These are phyloP conservation scores for Pestalotiopsis sp. DNA, from an alignment of 2,329 filamentous ascomycete genomes.

Conservation along the genomic window DNA sequence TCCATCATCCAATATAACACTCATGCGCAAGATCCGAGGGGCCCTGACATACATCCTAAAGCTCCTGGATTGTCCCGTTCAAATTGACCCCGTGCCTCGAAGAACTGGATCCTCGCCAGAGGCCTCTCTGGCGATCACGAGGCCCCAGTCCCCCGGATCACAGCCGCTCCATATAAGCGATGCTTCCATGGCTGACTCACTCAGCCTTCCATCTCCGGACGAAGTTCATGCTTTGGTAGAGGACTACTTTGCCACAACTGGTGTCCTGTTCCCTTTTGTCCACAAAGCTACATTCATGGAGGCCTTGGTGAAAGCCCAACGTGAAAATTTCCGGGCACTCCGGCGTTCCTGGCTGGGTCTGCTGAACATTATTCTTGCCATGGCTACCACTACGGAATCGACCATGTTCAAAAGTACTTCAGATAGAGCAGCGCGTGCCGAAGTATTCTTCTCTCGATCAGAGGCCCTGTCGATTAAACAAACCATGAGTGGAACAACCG, in stretches of 20 bases:
- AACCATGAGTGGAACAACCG: conserved; percentile 40
- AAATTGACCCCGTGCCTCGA: no score
- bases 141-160: conserved; percentile 2
- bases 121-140: neutral
- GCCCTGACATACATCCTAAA: neutral
- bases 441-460: conserved; percentile 48
- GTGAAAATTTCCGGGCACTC: conserved; percentile 31
- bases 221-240: conserved; percentile 1
- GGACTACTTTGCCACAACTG: conserved; percentile 2
- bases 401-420: conserved; percentile 31
- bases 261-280: conserved; percentile 9
- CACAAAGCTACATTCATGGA: conserved; percentile 3
- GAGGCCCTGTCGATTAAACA: conserved; percentile 44
- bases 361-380: conserved; percentile 52
- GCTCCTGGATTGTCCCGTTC: neutral
- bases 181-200: neutral
- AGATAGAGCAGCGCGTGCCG: conserved; percentile 40
- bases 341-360: conserved; percentile 53
- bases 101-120: neutral
- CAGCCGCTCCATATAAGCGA: neutral
- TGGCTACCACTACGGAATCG: conserved; percentile 41
- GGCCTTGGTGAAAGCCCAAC: conserved; percentile 1
- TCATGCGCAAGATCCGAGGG: conserved; percentile 1
- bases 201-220: neutral
- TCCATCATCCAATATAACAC: conserved; percentile 9